phyloP scores from a whole-genome alignment of 2,329 filamentous ascomycete genomes.

The Aspergillus flavus region DNA sequence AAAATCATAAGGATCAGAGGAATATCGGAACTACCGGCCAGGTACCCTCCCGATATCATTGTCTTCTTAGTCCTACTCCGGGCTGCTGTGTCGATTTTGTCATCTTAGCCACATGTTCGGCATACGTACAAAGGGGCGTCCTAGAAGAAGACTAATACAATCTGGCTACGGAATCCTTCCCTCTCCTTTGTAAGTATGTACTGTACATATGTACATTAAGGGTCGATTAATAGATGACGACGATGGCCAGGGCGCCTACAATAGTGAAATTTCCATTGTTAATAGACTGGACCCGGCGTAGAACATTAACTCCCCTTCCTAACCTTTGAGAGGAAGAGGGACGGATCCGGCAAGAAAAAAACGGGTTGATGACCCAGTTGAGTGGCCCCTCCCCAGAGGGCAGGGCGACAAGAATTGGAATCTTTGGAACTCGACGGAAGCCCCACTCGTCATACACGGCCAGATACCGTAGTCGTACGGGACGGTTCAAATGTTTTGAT shows the following conservation, averaged over 20 bases:
- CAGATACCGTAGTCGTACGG: constrained; percentile 10
- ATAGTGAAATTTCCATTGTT: constrained; percentile 1
- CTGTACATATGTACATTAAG: not conserved
- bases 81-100: not conserved
- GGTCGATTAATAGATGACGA: not conserved
- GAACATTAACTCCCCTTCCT: constrained; percentile 2
- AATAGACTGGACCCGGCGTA: not conserved
- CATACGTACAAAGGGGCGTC: not conserved
- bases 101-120: not conserved
- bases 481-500: constrained; percentile 11
- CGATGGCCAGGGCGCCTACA: not conserved
- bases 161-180: not conserved
- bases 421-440: constrained; percentile 22
- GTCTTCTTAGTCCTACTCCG: not conserved
- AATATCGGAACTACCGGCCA: constrained; percentile 2
- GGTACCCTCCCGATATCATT: constrained; percentile 1
- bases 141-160: not conserved
- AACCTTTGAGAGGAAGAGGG: not conserved
- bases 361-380: constrained; percentile 6
- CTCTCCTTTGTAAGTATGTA: not conserved
- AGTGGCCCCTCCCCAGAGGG: constrained; percentile 1
- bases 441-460: constrained; percentile 11
- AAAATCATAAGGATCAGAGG: not conserved
- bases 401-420: constrained; percentile 14
- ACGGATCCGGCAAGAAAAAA: constrained; percentile 2